Percentiles rank a stretch among this genome's conserved stretches.
Evolutionary conservation across 805 yeast species (phyloP).

Genomic region (Maudiozyma barnettii): DNA sequence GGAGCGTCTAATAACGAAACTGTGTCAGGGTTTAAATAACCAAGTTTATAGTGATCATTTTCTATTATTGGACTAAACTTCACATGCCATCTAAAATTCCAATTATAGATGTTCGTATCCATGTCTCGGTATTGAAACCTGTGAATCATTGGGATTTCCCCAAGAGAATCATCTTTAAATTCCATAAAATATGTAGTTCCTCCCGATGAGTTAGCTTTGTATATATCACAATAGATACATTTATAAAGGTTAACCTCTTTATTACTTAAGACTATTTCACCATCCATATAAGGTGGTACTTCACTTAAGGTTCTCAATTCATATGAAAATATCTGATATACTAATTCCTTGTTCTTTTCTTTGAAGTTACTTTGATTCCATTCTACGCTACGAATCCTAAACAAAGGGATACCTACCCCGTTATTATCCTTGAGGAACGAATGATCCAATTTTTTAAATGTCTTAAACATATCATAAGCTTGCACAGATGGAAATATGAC

Average conservation of each 20-base stretch:
- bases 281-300: conserved; percentile 7
- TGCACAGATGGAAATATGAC: conserved; percentile 9
- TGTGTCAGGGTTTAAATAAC: conserved; percentile 2
- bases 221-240: conserved; percentile 9
- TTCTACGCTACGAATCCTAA: background rate
- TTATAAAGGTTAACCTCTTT: conserved; percentile 4
- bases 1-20: conserved; percentile 4
- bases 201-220: background rate
- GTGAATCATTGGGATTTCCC: conserved; percentile 1
- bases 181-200: conserved; percentile 4
- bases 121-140: conserved; percentile 6
- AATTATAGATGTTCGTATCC: conserved; percentile 3
- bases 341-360: background rate
- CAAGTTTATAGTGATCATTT: conserved; percentile 8
- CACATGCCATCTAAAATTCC: conserved; percentile 10
- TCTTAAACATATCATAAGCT: conserved; percentile 10
- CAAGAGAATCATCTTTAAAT: background rate
- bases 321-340: conserved; percentile 6
- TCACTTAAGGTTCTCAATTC: conserved; percentile 2
- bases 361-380: background rate
- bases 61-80: conserved; percentile 2
- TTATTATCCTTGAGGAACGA: conserved; percentile 2
- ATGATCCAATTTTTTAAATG: background rate
- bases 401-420: conserved; percentile 12
- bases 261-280: conserved; percentile 4